These are phyloP conservation scores for Rubia occidens DNA, from an alignment of 305 asterid genomes.

Conservation along the genomic window DNA sequence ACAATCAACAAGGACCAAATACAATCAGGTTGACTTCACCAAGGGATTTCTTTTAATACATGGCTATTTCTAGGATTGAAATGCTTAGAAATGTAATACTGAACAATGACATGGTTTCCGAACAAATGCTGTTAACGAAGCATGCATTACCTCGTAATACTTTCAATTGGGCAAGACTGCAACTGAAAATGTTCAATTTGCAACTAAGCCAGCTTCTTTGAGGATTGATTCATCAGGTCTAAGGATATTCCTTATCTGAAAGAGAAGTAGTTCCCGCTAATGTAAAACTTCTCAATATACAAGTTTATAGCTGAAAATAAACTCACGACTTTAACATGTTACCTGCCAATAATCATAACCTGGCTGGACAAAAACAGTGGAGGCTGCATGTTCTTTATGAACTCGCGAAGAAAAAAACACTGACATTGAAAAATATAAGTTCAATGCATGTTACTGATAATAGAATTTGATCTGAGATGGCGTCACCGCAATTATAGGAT, in stretches of 20 bases:
- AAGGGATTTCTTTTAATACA: neutral
- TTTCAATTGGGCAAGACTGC: conserved; percentile 55
- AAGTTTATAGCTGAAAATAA: conserved; percentile 9
- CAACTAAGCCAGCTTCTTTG: conserved; percentile 56
- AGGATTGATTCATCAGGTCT: conserved; percentile 54
- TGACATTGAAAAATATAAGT: conserved; percentile 23
- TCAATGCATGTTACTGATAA: conserved; percentile 11
- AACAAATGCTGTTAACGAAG: neutral
- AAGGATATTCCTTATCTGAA: conserved; percentile 64
- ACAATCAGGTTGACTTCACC: neutral
- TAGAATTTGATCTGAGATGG: neutral
- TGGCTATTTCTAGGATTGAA: neutral
- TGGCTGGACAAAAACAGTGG: conserved; percentile 79
- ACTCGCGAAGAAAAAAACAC: conserved; percentile 92
- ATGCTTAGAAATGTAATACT: neutral
- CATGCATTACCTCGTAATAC: conserved; percentile 57
- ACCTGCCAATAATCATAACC: conserved; percentile 97
- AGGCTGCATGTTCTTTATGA: conserved; percentile 54
- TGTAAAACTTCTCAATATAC: neutral
- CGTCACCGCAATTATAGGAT: neutral
- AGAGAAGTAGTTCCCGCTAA: conserved; percentile 11
- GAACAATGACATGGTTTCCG: neutral
- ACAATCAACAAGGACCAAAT: neutral
- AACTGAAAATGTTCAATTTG: conserved; percentile 52
- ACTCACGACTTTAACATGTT: conserved; percentile 12